A percentile compares a stretch with the other conserved stretches of the same genome.
Conservation (phyloP, 768 basidiomycete species). For the Lentinula lateritia region DNA sequence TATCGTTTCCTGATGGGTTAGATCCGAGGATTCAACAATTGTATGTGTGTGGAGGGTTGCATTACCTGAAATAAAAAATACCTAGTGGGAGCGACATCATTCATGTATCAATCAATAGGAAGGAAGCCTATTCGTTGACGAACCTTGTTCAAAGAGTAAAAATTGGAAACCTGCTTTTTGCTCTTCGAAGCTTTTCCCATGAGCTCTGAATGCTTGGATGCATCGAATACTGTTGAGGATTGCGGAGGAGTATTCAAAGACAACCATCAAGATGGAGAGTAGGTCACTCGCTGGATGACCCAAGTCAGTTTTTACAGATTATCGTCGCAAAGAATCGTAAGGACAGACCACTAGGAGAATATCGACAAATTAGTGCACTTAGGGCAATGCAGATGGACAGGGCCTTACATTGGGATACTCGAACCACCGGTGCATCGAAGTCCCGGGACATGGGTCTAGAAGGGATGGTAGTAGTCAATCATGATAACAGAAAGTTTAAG, state of each 20-base stretch:
- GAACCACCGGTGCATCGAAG: slow-evolving; percentile 15
- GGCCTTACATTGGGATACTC: slow-evolving; percentile 12
- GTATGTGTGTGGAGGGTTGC: not conserved
- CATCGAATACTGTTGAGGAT: slow-evolving; percentile 13
- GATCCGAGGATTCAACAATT: not conserved
- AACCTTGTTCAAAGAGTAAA: slow-evolving; percentile 7
- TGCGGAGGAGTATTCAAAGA: slow-evolving; percentile 13
- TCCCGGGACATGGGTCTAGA: slow-evolving; percentile 17
- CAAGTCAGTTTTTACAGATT: too few relatives aligned
- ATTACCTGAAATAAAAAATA: slow-evolving; percentile 6
- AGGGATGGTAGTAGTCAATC: not conserved
- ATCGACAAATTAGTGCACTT: not conserved
- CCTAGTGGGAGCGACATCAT: not conserved
- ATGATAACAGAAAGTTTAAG: not conserved
- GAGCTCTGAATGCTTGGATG: slow-evolving; percentile 12
- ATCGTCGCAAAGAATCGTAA: not conserved
- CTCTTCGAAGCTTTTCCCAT: not conserved
- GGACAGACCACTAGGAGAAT: not conserved
- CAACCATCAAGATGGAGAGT: slow-evolving; percentile 14
- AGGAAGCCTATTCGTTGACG: not conserved
- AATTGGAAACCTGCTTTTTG: slow-evolving; percentile 3
- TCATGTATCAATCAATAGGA: not conserved
- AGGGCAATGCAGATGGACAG: too few relatives aligned
- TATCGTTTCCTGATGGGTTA: not conserved
- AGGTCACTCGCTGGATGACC: slow-evolving; percentile 9